Evolutionary conservation across 192 early-diverging fungal genomes (phyloP).

Genomic region (Geranomyces variabilis): DNA sequence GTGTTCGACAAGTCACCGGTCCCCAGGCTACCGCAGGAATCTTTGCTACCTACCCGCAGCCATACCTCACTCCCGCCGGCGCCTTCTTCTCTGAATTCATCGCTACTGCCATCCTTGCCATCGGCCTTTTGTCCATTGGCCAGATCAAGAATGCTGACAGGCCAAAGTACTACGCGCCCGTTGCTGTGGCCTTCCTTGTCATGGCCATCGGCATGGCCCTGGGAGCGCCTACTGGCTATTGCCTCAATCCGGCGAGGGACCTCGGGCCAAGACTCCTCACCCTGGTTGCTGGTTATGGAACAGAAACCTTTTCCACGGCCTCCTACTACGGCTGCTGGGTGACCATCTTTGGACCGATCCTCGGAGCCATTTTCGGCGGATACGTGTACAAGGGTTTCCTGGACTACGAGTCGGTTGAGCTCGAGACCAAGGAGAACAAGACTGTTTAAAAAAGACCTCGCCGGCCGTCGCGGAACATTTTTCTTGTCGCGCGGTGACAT

Average conservation of each 20-base stretch:
- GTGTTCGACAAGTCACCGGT: slow-evolving; percentile 4
- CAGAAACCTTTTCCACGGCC: slow-evolving; percentile 6
- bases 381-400: slow-evolving; percentile 8
- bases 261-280: slow-evolving; percentile 43
- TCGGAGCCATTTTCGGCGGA: slow-evolving; percentile 35
- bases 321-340: slow-evolving; percentile 31
- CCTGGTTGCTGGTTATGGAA: slow-evolving; percentile 31
- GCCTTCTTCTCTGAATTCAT: slow-evolving; percentile 30
- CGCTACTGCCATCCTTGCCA: slow-evolving; percentile 15
- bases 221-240: slow-evolving; percentile 36
- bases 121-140: slow-evolving; percentile 16
- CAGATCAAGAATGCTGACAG: not conserved
- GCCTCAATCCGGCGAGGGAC: slow-evolving; percentile 46
- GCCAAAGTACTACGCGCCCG: slow-evolving; percentile 5
- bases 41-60: slow-evolving; percentile 29
- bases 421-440: too few relatives aligned
- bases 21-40: slow-evolving; percentile 15
- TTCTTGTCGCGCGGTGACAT: too few relatives aligned
- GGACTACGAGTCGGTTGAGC: not conserved
- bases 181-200: slow-evolving; percentile 17
- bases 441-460: too few relatives aligned
- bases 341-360: slow-evolving; percentile 33
- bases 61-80: slow-evolving; percentile 19
- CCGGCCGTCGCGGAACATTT: too few relatives aligned
- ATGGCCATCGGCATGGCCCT: slow-evolving; percentile 27